Conservation (phyloP, 2,329 filamentous ascomycete species). For the Fusarium hostae region DNA sequence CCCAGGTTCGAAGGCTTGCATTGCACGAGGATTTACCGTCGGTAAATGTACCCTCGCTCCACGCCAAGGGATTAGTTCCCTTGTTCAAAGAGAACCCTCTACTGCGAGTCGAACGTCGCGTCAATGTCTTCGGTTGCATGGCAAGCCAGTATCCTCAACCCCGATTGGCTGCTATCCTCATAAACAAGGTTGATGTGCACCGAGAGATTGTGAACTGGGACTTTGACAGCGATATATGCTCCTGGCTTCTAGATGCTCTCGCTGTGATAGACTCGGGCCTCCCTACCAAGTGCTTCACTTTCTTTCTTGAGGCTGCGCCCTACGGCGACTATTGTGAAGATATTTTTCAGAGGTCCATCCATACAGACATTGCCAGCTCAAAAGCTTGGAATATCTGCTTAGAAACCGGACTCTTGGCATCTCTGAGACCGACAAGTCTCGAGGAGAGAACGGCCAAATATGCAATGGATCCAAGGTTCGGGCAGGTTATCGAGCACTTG, state of each 20-base stretch:
- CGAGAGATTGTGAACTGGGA: fast-evolving
- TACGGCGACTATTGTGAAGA: background rate
- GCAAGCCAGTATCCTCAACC: fast-evolving
- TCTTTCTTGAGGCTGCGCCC: background rate
- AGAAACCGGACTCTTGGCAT: background rate
- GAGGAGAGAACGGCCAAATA: fast-evolving
- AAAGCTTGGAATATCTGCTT: background rate
- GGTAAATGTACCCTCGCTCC: background rate
- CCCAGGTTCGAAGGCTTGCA: background rate
- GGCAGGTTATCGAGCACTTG: background rate
- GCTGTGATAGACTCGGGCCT: background rate
- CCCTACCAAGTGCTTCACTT: background rate
- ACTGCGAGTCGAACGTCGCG: slow-evolving; percentile 17
- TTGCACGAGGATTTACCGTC: slow-evolving; percentile 8
- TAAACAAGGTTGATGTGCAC: too few species aligned
- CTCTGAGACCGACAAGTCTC: fast-evolving
- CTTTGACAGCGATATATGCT: fast-evolving
- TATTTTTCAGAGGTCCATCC: background rate
- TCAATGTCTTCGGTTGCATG: background rate
- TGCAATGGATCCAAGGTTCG: background rate
- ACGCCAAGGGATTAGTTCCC: background rate
- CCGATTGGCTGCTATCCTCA: fast-evolving
- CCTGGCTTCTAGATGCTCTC: slow-evolving; percentile 10
- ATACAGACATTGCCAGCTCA: background rate
- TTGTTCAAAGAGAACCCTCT: slow-evolving; percentile 14